Evolutionary conservation across 2,329 filamentous ascomycete species (phyloP), one percentile per base, ranked within the genome.

Genomic region (Apiospora marii): DNA sequence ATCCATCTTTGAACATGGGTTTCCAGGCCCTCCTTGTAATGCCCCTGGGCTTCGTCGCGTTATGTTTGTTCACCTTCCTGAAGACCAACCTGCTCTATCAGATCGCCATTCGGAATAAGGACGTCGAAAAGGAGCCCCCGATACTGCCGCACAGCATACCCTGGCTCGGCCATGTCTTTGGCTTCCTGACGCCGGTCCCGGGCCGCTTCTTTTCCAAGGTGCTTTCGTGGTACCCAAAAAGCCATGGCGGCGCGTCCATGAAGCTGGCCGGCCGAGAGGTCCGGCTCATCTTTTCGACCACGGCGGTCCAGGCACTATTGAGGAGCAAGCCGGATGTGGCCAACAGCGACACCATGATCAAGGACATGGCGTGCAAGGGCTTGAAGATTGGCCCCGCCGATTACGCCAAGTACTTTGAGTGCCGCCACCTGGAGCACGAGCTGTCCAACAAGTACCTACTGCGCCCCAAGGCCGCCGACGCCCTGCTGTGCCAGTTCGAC

Each of bases 311-410:
- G 58, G 58, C 58, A 10, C 22, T 64, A 19, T 4, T 68, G 14
- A 70, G n/a, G 46, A 27, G 13, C 0, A 70, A 53, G 48, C 51
- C 51, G 5, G 24, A 14, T n/a, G 41, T 71, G 14, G 58, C 58
- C 34, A 64, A 37, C 19, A 64, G 58, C 22, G 58, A 64, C 10
- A 64, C 34, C 19, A 41, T 64, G 30, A 41, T 64, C 58, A 64
- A 41, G 34, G 58, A 64, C 58, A 64, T 64, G 58, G n/a, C n/a
- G 1, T 64, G 19, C 34, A 64, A 64, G 58, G 58, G 58, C 10
- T 13, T 41, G 30, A 37, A 19, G 4, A n/a, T 41, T 34, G 22
- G 16, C 3, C 1, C 1, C 7, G 19, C 14, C 1, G 58, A 64
- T 10, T 41, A 12, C 30, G 58, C 19, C 3, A 64, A 41, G 34